A percentile compares a stretch with the other conserved stretches of the same genome.
Evolutionary conservation across 345 rosid species (phyloP).

Genomic region (Populus simonii): DNA sequence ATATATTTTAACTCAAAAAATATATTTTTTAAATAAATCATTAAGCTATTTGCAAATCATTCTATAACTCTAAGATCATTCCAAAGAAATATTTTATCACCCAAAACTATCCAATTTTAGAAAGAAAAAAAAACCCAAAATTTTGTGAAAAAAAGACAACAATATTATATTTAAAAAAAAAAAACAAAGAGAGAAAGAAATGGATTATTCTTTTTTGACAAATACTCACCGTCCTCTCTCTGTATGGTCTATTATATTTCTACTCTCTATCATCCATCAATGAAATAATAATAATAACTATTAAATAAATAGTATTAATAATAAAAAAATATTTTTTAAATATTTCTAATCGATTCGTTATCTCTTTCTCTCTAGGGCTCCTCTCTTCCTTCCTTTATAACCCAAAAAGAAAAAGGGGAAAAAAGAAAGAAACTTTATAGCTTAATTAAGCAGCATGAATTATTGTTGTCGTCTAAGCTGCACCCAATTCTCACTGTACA

Average conservation of each 20-base stretch:
- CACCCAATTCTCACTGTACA: background rate
- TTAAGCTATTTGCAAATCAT: too few relatives aligned
- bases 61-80: too few relatives aligned
- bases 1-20: too few relatives aligned
- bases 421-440: background rate
- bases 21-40: too few relatives aligned
- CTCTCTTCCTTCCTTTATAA: background rate
- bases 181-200: background rate
- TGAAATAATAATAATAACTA: background rate
- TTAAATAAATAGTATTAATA: too few relatives aligned
- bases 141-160: background rate
- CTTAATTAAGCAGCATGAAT: background rate
- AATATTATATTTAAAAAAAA: background rate
- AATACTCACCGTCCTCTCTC: constrained; percentile 1
- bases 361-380: constrained; percentile 3
- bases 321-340: background rate
- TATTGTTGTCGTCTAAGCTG: background rate
- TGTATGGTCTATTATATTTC: background rate
- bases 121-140: too few relatives aligned
- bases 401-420: background rate
- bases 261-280: background rate
- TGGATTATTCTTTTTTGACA: background rate
- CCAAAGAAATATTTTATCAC: too few relatives aligned
- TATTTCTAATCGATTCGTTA: background rate
- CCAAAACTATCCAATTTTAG: too few relatives aligned